A percentile compares a stretch with the other conserved stretches of the same genome.
phyloP scores from a whole-genome alignment of 768 basidiomycete species.

The Phylloporus arenicola region DNA sequence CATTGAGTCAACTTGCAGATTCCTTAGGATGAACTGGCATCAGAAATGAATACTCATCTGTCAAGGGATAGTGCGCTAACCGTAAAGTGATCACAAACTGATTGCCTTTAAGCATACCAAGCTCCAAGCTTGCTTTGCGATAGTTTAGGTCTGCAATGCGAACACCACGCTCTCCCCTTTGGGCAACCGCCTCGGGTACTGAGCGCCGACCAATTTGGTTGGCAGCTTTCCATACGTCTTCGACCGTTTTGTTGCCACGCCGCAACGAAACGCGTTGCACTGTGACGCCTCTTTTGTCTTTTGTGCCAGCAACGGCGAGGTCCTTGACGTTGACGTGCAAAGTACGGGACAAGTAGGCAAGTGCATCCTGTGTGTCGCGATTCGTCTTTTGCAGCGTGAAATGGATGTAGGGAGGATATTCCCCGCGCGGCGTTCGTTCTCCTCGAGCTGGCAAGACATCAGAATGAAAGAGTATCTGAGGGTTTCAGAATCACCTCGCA shows the following conservation, averaged over 20 bases:
- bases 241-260: conserved; percentile 69
- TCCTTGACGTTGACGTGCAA: conserved; percentile 78
- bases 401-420: conserved; percentile 85
- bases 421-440: conserved; percentile 51
- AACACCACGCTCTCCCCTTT: conserved; percentile 85
- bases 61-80: conserved; percentile 34
- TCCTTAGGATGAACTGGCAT: conserved; percentile 43
- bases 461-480: not conserved
- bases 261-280: conserved; percentile 84
- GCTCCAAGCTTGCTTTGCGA: conserved; percentile 72
- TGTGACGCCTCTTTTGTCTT: conserved; percentile 97
- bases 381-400: conserved; percentile 98
- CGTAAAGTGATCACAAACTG: conserved; percentile 90
- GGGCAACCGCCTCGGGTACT: conserved; percentile 50
- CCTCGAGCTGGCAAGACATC: conserved; percentile 23
- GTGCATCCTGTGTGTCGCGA: conserved; percentile 93
- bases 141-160: conserved; percentile 87
- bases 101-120: conserved; percentile 97
- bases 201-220: conserved; percentile 64
- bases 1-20: conserved; percentile 72
- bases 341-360: conserved; percentile 70
- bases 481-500: conserved; percentile 24
- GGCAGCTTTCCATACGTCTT: conserved; percentile 78
- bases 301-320: conserved; percentile 89
- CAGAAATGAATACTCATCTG: conserved; percentile 11